phyloP scores from a whole-genome alignment of 371 early-diverging fungal species.

The Conidiobolus incongruus region DNA sequence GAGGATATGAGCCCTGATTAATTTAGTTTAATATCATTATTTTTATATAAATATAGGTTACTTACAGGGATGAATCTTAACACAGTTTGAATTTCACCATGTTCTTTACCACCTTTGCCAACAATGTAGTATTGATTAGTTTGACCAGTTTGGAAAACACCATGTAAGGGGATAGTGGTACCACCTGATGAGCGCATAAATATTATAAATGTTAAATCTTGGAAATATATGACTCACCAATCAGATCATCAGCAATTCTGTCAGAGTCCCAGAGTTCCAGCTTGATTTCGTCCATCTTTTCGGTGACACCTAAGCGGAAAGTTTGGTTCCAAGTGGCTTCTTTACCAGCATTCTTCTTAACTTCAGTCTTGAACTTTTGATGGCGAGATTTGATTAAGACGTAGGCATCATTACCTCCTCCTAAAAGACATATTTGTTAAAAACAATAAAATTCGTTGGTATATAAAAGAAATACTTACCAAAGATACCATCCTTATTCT shows the following conservation, averaged over 20 bases:
- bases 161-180: conserved; percentile 2
- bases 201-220: neutral
- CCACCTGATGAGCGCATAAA: no score
- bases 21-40: neutral
- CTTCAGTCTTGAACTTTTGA: conserved; percentile 4
- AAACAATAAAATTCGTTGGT: neutral
- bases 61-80: conserved; percentile 1
- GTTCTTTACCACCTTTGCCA: neutral
- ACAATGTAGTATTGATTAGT: conserved; percentile 1
- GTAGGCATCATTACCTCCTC: conserved; percentile 2
- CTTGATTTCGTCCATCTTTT: neutral
- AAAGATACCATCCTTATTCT: conserved; percentile 2
- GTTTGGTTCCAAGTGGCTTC: conserved; percentile 4
- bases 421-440: neutral
- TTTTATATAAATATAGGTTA: no score
- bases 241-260: neutral
- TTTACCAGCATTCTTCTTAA: conserved; percentile 3
- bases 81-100: conserved; percentile 2
- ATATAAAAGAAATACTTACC: neutral
- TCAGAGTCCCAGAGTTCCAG: conserved; percentile 2
- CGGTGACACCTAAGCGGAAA: conserved; percentile 1
- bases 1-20: conserved; percentile 2
- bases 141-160: neutral
- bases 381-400: neutral
- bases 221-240: neutral